phyloP scores from a whole-genome alignment of 2,329 filamentous ascomycete species.

The Sclerotinia nivalis region DNA sequence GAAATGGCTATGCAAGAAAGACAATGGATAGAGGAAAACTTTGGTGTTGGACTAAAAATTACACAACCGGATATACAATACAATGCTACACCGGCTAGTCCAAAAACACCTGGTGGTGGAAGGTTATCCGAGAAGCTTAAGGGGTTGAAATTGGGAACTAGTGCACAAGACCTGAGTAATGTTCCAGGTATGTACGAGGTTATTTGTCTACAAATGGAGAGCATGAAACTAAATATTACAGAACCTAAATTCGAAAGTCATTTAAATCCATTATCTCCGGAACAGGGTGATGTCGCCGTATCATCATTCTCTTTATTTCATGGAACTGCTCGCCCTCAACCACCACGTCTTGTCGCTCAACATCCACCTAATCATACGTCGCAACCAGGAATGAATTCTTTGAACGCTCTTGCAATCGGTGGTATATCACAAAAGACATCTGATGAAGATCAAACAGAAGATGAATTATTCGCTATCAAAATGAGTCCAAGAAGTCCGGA shows the following conservation, averaged over 20 bases:
- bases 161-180: conserved; percentile 61
- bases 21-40: conserved; percentile 82
- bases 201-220: neutral
- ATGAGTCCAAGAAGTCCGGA: conserved; percentile 85
- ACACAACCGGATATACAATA: conserved; percentile 39
- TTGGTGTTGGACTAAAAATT: conserved; percentile 45
- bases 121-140: conserved; percentile 77
- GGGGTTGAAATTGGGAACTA: conserved; percentile 76
- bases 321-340: conserved; percentile 46
- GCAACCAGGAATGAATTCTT: conserved; percentile 34
- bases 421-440: conserved; percentile 36
- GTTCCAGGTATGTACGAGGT: conserved; percentile 50
- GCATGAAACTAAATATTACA: conserved; percentile 33
- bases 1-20: conserved; percentile 83
- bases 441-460: conserved; percentile 59
- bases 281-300: conserved; percentile 62
- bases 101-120: conserved; percentile 62
- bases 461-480: conserved; percentile 84
- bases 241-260: conserved; percentile 30
- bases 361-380: conserved; percentile 34
- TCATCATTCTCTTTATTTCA: conserved; percentile 63
- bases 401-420: conserved; percentile 44
- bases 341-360: conserved; percentile 41
- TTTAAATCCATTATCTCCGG: conserved; percentile 54
- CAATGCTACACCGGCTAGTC: conserved; percentile 53